These are phyloP conservation scores for Colletotrichum incanum DNA, from an alignment of 2,329 filamentous ascomycete species.

Conservation along the genomic window DNA sequence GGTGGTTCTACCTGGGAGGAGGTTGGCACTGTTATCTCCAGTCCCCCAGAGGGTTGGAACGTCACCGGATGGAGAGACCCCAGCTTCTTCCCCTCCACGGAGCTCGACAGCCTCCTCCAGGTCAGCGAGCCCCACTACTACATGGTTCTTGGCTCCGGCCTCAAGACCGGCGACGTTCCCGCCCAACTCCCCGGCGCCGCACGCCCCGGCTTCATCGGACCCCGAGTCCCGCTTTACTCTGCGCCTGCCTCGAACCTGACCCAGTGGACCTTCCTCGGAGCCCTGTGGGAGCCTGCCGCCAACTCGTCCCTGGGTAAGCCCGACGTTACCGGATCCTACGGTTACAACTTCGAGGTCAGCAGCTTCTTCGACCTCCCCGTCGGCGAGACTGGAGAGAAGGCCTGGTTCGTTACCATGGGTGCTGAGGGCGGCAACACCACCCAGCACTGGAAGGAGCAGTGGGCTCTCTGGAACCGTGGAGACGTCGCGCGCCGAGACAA, in stretches of 20 bases:
- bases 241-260: conserved; percentile 41
- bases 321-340: conserved; percentile 42
- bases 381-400: conserved; percentile 38
- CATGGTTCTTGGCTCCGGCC: conserved; percentile 43
- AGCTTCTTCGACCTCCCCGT: conserved; percentile 41
- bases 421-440: conserved; percentile 44
- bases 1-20: conserved; percentile 39
- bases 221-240: conserved; percentile 42
- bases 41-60: conserved; percentile 43
- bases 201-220: conserved; percentile 43
- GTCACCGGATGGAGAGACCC: conserved; percentile 45
- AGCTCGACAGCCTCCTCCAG: conserved; percentile 37
- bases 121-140: conserved; percentile 41
- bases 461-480: conserved; percentile 44
- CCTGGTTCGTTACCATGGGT: conserved; percentile 42
- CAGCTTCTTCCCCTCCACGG: conserved; percentile 40
- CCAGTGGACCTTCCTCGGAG: conserved; percentile 44
- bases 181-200: conserved; percentile 39
- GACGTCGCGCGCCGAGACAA: conserved; percentile 40
- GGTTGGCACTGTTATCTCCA: conserved; percentile 38
- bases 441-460: conserved; percentile 42
- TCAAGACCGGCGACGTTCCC: conserved; percentile 42
- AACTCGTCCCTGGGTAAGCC: conserved; percentile 40
- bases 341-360: conserved; percentile 44
- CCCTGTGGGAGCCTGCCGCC: conserved; percentile 43